Evolutionary conservation across 2,329 filamentous ascomycete species (phyloP), one percentile per base, ranked within the genome.

Genomic region (Paraphaeosphaeria sporulosa): DNA sequence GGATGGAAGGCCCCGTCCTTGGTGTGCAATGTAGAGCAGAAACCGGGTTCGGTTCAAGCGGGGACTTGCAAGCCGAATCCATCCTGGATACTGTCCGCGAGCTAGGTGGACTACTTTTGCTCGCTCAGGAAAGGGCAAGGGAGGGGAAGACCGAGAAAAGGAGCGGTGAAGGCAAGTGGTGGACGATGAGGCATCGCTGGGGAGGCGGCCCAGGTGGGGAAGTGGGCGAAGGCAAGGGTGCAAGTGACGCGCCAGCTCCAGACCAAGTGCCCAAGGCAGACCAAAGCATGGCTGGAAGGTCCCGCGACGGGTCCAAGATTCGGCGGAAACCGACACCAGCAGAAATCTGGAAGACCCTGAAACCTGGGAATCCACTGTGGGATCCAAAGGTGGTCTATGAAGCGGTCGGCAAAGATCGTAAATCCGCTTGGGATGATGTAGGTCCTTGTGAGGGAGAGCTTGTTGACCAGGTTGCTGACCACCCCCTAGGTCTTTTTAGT

Each of bases 51-150:
- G 82, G 81, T 15, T 60, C 67, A 32, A 71, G 58, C n/a, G 70
- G 70, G 25, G 64, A 68, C 27, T 46, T 74, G 52, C 61, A 73
- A 38, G 66, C 73, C 21, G 73, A 76, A 40, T 73, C 73, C 4
- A 65, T 72, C 13, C 80, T 87, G 53, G 86, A 89, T 68, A 64
- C 84, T 9, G 79, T 87, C 61, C 81, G 86, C 56, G 87, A 89
- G 66, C 74, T 87, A 4, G 86, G 85, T 5, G 83, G 81, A 1
- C 76, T 88, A 73, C 75, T 89, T 15, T 77, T 86, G 21, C 71
- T 87, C 2, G 87, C 87, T 1, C 86, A 89, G 71, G 86, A 89
- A 71, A 81, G 87, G 40, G 80, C 80, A n/a, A 80, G 86, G 54
- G 81, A 89, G 67, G 86, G 85, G 0, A 79, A 76, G 55, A 68